Evolutionary conservation across 176 grass and related monocot species (phyloP).

Genomic region (Leersia perrieri): DNA sequence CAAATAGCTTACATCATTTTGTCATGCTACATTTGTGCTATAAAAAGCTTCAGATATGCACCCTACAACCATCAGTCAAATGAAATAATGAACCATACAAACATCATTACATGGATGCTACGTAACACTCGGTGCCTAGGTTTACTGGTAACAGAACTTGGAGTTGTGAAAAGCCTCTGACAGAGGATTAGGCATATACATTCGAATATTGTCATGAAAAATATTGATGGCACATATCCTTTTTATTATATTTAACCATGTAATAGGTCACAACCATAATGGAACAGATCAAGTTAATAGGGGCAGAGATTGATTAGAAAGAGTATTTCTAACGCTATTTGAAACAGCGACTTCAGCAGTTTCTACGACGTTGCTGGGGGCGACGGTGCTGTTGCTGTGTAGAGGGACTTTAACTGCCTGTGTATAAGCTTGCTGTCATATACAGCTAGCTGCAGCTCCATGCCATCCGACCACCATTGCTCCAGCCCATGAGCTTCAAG

Average conservation of each 20-base stretch:
- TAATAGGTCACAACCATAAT: background rate
- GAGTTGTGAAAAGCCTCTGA: background rate
- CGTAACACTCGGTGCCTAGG: background rate
- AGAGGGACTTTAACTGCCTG: conserved; percentile 78
- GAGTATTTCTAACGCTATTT: conserved; percentile 44
- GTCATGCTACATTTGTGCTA: background rate
- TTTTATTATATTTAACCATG: conserved; percentile 20
- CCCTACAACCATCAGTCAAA: background rate
- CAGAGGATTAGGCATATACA: background rate
- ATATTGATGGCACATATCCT: background rate
- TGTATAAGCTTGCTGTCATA: conserved; percentile 82
- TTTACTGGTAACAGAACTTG: background rate
- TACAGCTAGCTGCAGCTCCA: conserved; percentile 67
- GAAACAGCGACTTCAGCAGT: conserved; percentile 1
- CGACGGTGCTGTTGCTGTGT: conserved; percentile 34
- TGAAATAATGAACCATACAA: background rate
- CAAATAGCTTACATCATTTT: background rate
- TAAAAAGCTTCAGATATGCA: background rate
- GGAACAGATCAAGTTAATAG: conserved; percentile 25
- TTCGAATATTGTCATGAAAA: background rate
- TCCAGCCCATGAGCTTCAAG: conserved; percentile 79
- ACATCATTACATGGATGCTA: background rate
- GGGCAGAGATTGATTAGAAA: conserved; percentile 41
- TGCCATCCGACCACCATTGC: conserved; percentile 94
- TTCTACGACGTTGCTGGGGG: conserved; percentile 36